A percentile compares a stretch with the other conserved stretches of the same genome.
Evolutionary conservation across 164 flowering plant species (phyloP).

Genomic region (Umbilicus rupestris): DNA sequence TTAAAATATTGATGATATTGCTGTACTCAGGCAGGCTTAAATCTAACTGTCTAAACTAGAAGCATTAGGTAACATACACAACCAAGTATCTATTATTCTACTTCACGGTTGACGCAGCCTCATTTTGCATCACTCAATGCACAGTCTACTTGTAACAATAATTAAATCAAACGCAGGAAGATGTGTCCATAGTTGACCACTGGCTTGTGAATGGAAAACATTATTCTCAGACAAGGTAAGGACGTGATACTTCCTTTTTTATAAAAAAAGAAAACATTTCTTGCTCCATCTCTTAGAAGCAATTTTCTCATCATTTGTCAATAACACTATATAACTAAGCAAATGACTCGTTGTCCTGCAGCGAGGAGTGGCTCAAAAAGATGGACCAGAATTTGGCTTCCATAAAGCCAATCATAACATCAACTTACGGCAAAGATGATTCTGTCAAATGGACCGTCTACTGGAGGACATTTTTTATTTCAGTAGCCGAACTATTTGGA

Average conservation of each 20-base stretch:
- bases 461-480: slow-evolving; percentile 84
- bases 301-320: neutral
- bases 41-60: neutral
- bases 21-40: neutral
- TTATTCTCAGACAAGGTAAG: slow-evolving; percentile 76
- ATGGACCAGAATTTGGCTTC: slow-evolving; percentile 57
- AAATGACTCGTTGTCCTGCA: slow-evolving; percentile 22
- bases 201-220: slow-evolving; percentile 95
- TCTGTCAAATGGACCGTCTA: slow-evolving; percentile 78
- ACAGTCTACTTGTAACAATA: neutral
- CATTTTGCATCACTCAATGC: neutral
- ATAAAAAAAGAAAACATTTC: neutral
- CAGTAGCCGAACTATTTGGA: slow-evolving; percentile 81
- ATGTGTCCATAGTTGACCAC: slow-evolving; percentile 67
- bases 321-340: neutral
- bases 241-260: neutral
- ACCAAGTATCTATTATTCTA: neutral
- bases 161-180: slow-evolving; percentile 47
- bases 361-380: slow-evolving; percentile 87
- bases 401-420: slow-evolving; percentile 66
- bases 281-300: neutral
- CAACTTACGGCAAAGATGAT: slow-evolving; percentile 72
- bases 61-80: neutral
- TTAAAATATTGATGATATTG: neutral
- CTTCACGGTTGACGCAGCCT: neutral